Base-by-base conservation (phyloP, 805 yeast species). In the Sugiyamaella lignohabitans region DNA sequence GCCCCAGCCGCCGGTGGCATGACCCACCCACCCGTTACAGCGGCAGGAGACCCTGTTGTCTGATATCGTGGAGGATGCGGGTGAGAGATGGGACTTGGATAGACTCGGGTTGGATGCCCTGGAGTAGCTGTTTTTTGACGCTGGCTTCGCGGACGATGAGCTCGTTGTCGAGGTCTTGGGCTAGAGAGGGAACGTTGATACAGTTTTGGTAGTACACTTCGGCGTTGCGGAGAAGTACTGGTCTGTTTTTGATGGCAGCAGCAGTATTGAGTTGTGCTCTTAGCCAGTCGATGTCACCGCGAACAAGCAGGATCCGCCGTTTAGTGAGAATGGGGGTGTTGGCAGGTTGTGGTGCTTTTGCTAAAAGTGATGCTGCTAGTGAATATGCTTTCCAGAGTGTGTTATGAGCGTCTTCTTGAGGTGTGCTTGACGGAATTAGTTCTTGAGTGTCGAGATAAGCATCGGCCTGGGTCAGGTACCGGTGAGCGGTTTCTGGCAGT, bases 391-490 rank as follows among this genome's bases (percentile, higher is more conserved):
- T 23, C 61, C 61, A 57, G 36, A 45, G 18, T 8, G 14, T 35
- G 11, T 11, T 11, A 3, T 53, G 51, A 22, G 14, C 40, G 4
- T 40, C 40, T n/a, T 32, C 35, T 4, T 14, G 19, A 6, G 11
- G 32, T 8, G 32, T 8, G 32, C 14, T 27, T 8, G 32, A 8
- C 8, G 11, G 22, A 10, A 29, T 17, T 11, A 14, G 35, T 17
- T 24, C 49, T 42, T 44, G 47, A 4, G 49, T 40, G 24, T 56
- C 59, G 20, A 60, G 43, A 38, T 51, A 53, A 36, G 53, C 45
- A 27, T 59, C 61, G 14, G 61, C 57, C 45, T 57, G 59, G 23
- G 59, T 53, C 36, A 59, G 47, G 39, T 40, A 50, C 34, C 57
- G 42, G 17, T 49, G 55, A 5, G 49, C 38, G 14, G 50, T 48